Base-by-base conservation (phyloP, 1,284 basidiomycete species). In the Pyrrhoderma lamaoense region DNA sequence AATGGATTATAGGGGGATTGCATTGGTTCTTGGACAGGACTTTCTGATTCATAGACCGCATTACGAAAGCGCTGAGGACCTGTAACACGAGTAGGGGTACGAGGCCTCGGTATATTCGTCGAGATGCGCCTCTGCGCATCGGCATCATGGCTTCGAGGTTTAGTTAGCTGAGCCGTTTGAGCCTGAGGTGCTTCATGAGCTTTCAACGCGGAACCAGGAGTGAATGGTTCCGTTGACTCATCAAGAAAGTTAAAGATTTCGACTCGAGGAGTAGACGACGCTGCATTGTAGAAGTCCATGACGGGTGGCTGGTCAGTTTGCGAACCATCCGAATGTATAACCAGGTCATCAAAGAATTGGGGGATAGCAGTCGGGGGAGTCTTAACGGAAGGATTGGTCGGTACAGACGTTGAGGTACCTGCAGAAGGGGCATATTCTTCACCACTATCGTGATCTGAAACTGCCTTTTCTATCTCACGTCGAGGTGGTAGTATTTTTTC, bases 331-430 rank as follows among this genome's bases (percentile, higher is more conserved):
- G 18, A 60, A 5, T 22, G 57, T 54, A 13, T 62, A 62, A 35
- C 70, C 64, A n/a, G 66, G 61, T 11, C 69, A 1, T 16, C 63
- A 58, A 78, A 78, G 9, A 81, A 70, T 49, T 67, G 71, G 23
- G 72, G 70, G 8, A 40, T 16, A 2, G 70, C 75, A 8, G 72
- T 76, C 38, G 73, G 78, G 25, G 70, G 71, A 1, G 69, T 77
- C 72, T 31, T 50, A 14, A 43, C 25, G 53, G 60, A 51, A 61
- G 53, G 44, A 40, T 16, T 16, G 2, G 53, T 51, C 1, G 49
- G 53, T 2, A 38, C 53, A 14, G 49, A 55, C 8, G 46, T 34
- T 37, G 49, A 43, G 25, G 38, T 51, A 8, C 44, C 51, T 31
- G 45, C 45, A 13, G 51, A 51, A 8, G 27, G 25, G 5, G 19